Conservation (phyloP, 176 grass and related monocot species). For the Puya raimondii region DNA sequence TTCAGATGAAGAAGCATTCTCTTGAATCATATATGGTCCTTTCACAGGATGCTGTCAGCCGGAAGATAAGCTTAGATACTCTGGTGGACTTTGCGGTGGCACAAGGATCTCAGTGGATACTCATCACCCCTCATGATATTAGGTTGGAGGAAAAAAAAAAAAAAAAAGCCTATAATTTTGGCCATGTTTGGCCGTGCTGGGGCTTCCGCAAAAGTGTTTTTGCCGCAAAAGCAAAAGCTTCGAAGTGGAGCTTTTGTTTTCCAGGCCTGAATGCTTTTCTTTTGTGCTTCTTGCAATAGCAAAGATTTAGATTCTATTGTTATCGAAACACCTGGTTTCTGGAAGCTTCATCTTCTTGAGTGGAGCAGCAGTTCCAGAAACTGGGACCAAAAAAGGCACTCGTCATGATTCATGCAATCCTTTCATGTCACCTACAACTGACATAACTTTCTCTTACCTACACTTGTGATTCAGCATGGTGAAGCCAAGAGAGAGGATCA, state of each 20-base stretch:
- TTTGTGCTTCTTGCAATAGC: no score
- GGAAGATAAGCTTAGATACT: constrained; percentile 94
- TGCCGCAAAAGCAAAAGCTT: no score
- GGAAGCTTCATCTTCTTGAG: no score
- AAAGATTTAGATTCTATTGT: no score
- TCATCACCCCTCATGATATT: constrained; percentile 94
- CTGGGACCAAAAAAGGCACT: constrained; percentile 4
- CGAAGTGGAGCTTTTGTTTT: no score
- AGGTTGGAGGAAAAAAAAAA: constrained; percentile 32
- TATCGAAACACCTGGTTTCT: no score
- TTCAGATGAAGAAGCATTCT: constrained; percentile 10
- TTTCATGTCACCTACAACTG: background rate
- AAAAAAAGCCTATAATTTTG: background rate
- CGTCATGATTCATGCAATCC: background rate
- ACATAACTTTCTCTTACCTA: background rate
- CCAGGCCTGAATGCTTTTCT: no score
- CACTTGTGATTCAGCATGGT: constrained; percentile 54
- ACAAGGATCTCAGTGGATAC: constrained; percentile 90
- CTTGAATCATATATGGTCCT: constrained; percentile 10
- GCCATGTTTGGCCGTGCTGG: constrained; percentile 1
- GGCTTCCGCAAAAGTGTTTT: constrained; percentile 1
- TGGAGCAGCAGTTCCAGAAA: background rate
- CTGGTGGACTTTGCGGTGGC: constrained; percentile 68
- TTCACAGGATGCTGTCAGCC: constrained; percentile 79
- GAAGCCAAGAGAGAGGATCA: constrained; percentile 64